Conservation (phyloP, 148 eudicot species). For the Euryodendron excelsum region DNA sequence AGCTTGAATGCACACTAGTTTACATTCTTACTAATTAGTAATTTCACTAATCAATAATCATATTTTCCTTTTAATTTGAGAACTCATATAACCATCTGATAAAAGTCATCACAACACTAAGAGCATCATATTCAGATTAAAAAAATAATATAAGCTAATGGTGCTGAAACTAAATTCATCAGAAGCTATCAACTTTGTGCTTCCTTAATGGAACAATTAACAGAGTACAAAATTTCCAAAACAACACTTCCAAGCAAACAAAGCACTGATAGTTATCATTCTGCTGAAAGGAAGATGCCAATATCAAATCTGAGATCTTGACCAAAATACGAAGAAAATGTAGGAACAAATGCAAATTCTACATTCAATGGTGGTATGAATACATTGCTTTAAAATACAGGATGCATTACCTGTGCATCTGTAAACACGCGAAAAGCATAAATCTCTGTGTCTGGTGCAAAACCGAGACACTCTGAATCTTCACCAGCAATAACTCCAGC, state of each 20-base stretch:
- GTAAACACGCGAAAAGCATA: slow-evolving; percentile 97
- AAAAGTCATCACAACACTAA: not conserved
- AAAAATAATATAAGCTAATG: not conserved
- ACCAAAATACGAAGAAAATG: not conserved
- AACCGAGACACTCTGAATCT: slow-evolving; percentile 87
- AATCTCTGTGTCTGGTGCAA: slow-evolving; percentile 97
- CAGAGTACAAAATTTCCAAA: not conserved
- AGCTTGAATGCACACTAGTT: not conserved
- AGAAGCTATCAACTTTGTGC: not conserved
- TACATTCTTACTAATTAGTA: not conserved
- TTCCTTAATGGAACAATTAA: not conserved
- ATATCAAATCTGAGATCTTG: not conserved
- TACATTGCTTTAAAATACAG: slow-evolving; percentile 12
- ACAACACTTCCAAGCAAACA: not conserved
- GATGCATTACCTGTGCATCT: slow-evolving; percentile 89
- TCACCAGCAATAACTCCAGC: slow-evolving; percentile 97
- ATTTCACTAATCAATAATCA: not conserved
- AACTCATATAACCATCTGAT: not conserved
- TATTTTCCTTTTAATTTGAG: not conserved
- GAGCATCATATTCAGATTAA: not conserved
- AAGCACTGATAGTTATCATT: not conserved
- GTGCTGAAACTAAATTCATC: not conserved
- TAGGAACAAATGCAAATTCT: not conserved
- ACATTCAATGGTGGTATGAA: not conserved
- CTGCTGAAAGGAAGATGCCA: not conserved